Conservation (phyloP, 805 yeast genomes). For the Metschnikowia cubensis region DNA sequence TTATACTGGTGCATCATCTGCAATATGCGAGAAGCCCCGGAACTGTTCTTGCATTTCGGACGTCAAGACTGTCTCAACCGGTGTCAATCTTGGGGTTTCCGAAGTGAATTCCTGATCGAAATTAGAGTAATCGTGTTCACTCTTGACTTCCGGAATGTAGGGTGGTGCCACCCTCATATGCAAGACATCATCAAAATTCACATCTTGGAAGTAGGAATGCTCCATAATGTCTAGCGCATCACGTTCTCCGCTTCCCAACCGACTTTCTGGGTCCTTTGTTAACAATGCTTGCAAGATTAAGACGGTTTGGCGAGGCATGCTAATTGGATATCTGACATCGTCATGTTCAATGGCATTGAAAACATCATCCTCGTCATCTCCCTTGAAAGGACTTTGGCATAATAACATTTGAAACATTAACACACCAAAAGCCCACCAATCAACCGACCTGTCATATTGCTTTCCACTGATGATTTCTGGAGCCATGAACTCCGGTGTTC, state of each 20-base stretch:
- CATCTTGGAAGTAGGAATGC: slow-evolving; percentile 88
- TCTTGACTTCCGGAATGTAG: slow-evolving; percentile 78
- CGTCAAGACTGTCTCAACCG: slow-evolving; percentile 83
- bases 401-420: slow-evolving; percentile 92
- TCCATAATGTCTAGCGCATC: slow-evolving; percentile 95
- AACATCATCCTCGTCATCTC: slow-evolving; percentile 95
- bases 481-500: slow-evolving; percentile 99
- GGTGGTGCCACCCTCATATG: slow-evolving; percentile 77
- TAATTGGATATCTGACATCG: slow-evolving; percentile 94
- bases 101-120: slow-evolving; percentile 94
- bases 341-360: slow-evolving; percentile 95
- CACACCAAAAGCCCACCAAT: slow-evolving; percentile 99
- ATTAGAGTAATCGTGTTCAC: slow-evolving; percentile 87
- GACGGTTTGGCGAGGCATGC: slow-evolving; percentile 96
- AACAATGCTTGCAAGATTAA: slow-evolving; percentile 86
- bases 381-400: slow-evolving; percentile 95
- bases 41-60: slow-evolving; percentile 92
- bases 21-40: slow-evolving; percentile 90
- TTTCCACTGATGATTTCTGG: slow-evolving; percentile 95
- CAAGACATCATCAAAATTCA: slow-evolving; percentile 83
- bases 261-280: slow-evolving; percentile 79
- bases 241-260: slow-evolving; percentile 82
- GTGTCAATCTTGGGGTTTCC: slow-evolving; percentile 92
- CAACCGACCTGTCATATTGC: slow-evolving; percentile 89
- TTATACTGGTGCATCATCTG: slow-evolving; percentile 49